Base-by-base conservation (phyloP, 2,329 filamentous ascomycete species). In the Fusarium graminum region DNA sequence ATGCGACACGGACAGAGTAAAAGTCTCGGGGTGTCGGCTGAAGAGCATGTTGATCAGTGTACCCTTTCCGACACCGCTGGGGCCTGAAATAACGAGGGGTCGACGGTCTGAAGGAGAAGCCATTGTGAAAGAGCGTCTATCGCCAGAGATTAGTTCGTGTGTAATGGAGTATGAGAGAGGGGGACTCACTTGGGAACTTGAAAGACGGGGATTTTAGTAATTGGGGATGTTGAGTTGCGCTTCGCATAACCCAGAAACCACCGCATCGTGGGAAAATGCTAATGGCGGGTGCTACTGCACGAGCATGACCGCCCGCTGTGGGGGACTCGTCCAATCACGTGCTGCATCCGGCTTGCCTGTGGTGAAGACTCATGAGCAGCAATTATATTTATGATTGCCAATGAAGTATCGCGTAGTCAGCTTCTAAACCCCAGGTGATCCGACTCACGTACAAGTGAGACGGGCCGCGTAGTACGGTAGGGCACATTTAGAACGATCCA, bases 41-140 rank as follows among this genome's bases (percentile, higher is more conserved):
- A 93, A 90, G 47, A 94, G 88, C 47, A 87, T 83, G 74, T 88
- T 89, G 78, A 91, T 88, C 65, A 94, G 87, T 17, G 92, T 95
- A 72, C 90, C 91, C 80, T 95, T 95, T 70, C 92, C 92, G 45
- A 92, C 87, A 76, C 92, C 92, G 12, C 88, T 91, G 63, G 92
- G 92, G 55, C 92, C 92, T 46, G 89, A 92, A 78, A 95, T 90
- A 72, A 95, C 88, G 73, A 94, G 83, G 14, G 91, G 91, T 30
- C 87, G 85, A 68, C 79, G 79, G 74, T 87, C 83, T 52, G 79
- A 69, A 14, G 82, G 80, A 39, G 44, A 67, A 54, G 69, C 63
- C 71, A 73, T 73, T 59, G 66, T 59, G 64, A 71, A 63, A 26
- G 45, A 67, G 47, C 55, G 65, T 49, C 65, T 68, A 4, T 2